Evolutionary conservation across 441 rosid species (phyloP).

Genomic region (Syzygium syzygioides): DNA sequence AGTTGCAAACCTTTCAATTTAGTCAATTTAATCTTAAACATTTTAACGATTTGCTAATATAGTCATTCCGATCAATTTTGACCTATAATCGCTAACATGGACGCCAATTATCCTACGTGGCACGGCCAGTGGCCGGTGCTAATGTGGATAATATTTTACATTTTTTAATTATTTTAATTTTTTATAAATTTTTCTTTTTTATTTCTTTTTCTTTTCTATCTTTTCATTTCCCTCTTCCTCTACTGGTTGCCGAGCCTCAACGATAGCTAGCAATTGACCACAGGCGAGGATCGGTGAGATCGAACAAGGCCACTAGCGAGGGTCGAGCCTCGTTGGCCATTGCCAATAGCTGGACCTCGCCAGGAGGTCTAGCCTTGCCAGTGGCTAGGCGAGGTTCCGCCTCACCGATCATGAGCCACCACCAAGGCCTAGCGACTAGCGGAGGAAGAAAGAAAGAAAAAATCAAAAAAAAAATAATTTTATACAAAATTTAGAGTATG

Average conservation of each 20-base stretch:
- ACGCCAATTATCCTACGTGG: fast-evolving
- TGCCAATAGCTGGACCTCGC: background rate
- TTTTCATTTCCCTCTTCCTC: background rate
- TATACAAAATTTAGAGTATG: too few relatives aligned
- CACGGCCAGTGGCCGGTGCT: fast-evolving
- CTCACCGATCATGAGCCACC: fast-evolving
- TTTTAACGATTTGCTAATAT: background rate
- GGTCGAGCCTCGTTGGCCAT: background rate
- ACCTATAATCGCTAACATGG: background rate
- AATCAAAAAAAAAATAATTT: too few relatives aligned
- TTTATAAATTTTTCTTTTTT: background rate
- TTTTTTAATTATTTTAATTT: background rate
- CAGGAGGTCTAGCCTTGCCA: background rate
- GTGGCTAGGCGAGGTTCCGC: background rate
- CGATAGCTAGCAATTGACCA: background rate
- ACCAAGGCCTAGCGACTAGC: fast-evolving
- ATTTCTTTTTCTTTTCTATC: background rate
- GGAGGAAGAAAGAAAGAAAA: background rate
- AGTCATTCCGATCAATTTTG: background rate
- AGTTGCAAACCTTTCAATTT: too few relatives aligned
- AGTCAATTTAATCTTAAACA: background rate
- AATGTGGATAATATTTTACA: background rate
- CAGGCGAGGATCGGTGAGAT: fast-evolving
- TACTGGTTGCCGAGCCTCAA: background rate
- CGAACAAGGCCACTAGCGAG: fast-evolving